These are phyloP conservation scores for Phytopythium kandeliae DNA, from an alignment of 352 stramenopile species.

Conservation along the genomic window DNA sequence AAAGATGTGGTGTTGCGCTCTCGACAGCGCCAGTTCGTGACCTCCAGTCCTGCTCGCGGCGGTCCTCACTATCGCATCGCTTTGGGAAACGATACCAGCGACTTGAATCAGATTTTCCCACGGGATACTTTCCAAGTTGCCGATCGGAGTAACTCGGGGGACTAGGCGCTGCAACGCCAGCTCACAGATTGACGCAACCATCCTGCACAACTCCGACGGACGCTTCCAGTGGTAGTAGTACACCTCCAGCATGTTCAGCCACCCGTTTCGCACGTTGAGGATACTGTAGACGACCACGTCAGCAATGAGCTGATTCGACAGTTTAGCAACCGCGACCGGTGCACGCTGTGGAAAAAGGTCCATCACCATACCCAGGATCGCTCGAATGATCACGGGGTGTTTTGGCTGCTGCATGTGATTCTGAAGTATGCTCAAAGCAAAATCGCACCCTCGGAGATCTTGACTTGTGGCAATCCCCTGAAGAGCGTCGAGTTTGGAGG, in stretches of 20 bases:
- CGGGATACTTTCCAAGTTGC: slow-evolving; percentile 29
- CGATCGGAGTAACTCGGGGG: slow-evolving; percentile 12
- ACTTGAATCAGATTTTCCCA: slow-evolving; percentile 84
- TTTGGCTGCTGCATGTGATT: slow-evolving; percentile 19
- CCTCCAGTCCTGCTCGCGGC: slow-evolving; percentile 11
- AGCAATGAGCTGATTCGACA: slow-evolving; percentile 55
- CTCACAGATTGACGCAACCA: slow-evolving; percentile 39
- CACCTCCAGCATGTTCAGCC: slow-evolving; percentile 78
- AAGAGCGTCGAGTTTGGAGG: slow-evolving; percentile 50
- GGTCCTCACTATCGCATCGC: slow-evolving; percentile 18
- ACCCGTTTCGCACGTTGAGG: slow-evolving; percentile 67
- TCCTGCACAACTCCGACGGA: slow-evolving; percentile 34
- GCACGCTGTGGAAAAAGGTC: slow-evolving; percentile 42
- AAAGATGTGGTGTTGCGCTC: slow-evolving; percentile 29
- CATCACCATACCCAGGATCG: slow-evolving; percentile 46
- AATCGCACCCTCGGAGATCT: slow-evolving; percentile 46
- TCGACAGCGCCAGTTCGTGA: slow-evolving; percentile 25
- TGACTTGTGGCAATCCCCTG: slow-evolving; percentile 33
- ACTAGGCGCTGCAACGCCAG: slow-evolving; percentile 24
- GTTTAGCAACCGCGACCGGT: slow-evolving; percentile 30
- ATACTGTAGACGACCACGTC: slow-evolving; percentile 72
- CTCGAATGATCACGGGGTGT: slow-evolving; percentile 29
- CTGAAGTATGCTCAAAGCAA: slow-evolving; percentile 53
- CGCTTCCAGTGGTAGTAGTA: slow-evolving; percentile 53
- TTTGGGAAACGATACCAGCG: slow-evolving; percentile 46